A percentile compares a stretch with the other conserved stretches of the same genome.
phyloP scores from a whole-genome alignment of 2,329 filamentous ascomycete species.

The Colletotrichum sp. region DNA sequence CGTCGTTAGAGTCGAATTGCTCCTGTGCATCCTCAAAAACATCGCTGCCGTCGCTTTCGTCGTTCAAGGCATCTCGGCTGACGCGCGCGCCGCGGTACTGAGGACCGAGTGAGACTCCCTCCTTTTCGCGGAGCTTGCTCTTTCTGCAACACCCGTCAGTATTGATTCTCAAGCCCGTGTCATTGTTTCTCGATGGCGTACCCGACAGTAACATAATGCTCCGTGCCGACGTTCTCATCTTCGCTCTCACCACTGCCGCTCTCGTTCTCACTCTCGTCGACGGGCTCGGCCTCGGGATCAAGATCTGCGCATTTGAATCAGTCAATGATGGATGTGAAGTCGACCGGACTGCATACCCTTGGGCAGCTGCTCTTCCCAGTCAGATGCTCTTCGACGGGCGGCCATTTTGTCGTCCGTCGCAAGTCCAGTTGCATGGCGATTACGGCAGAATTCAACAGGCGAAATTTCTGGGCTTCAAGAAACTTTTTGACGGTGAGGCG shows the following conservation, averaged over 20 bases:
- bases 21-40: slow-evolving; percentile 43
- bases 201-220: slow-evolving; percentile 85
- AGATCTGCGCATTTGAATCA: slow-evolving; percentile 9
- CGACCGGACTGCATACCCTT: slow-evolving; percentile 3
- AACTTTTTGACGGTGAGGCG: slow-evolving; percentile 23
- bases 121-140: slow-evolving; percentile 80
- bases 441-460: neutral
- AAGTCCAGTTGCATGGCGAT: neutral
- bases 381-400: slow-evolving; percentile 7
- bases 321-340: neutral
- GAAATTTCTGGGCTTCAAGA: slow-evolving; percentile 23
- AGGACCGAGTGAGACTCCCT: slow-evolving; percentile 72
- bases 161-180: neutral
- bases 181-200: slow-evolving; percentile 32
- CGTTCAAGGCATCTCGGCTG: slow-evolving; percentile 66
- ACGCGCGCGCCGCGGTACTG: slow-evolving; percentile 82
- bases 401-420: neutral
- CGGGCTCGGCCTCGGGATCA: slow-evolving; percentile 21
- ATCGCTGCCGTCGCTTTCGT: slow-evolving; percentile 45
- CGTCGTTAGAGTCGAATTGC: slow-evolving; percentile 39
- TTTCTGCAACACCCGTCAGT: slow-evolving; percentile 54
- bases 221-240: slow-evolving; percentile 67
- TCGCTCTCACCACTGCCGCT: slow-evolving; percentile 36
- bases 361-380: slow-evolving; percentile 20
- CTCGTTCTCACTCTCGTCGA: slow-evolving; percentile 49